These are phyloP conservation scores for Pachysolen tannophilus DNA, from an alignment of 805 yeast genomes.

Conservation along the genomic window DNA sequence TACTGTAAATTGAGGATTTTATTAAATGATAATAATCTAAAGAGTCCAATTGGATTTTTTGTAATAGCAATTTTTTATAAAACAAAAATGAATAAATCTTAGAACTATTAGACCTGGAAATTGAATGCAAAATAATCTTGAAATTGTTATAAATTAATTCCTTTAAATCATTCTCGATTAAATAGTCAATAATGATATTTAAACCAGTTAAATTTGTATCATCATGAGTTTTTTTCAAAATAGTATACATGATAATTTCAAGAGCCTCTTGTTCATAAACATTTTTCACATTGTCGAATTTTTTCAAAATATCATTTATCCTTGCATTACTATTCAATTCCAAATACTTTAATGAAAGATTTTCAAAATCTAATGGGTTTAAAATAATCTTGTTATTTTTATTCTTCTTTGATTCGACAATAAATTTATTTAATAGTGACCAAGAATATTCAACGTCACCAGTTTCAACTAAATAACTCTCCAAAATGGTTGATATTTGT, in stretches of 20 bases:
- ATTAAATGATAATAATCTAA: slow-evolving; percentile 3
- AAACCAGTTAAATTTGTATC: slow-evolving; percentile 3
- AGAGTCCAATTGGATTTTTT: not conserved
- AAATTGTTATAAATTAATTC: slow-evolving; percentile 3
- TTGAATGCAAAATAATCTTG: slow-evolving; percentile 2
- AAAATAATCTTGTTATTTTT: not conserved
- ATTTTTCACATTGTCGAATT: not conserved
- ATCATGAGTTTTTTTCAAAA: slow-evolving; percentile 4
- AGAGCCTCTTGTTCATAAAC: not conserved
- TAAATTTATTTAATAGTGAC: not conserved
- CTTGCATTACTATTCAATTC: not conserved
- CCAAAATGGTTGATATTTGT: not conserved
- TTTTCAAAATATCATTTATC: too few relatives aligned
- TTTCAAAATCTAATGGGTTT: not conserved
- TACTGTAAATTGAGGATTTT: slow-evolving; percentile 1
- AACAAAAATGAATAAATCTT: slow-evolving; percentile 6
- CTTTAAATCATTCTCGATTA: not conserved
- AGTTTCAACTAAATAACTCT: slow-evolving; percentile 1
- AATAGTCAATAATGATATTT: not conserved
- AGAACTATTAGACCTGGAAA: slow-evolving; percentile 4
- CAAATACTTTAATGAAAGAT: not conserved
- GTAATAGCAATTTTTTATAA: not conserved
- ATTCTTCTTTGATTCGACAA: too few relatives aligned
- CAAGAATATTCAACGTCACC: not conserved
- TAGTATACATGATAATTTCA: slow-evolving; percentile 1